Evolutionary conservation across 768 basidiomycete species (phyloP).

Genomic region (Tylopilus vinaceipallidus): DNA sequence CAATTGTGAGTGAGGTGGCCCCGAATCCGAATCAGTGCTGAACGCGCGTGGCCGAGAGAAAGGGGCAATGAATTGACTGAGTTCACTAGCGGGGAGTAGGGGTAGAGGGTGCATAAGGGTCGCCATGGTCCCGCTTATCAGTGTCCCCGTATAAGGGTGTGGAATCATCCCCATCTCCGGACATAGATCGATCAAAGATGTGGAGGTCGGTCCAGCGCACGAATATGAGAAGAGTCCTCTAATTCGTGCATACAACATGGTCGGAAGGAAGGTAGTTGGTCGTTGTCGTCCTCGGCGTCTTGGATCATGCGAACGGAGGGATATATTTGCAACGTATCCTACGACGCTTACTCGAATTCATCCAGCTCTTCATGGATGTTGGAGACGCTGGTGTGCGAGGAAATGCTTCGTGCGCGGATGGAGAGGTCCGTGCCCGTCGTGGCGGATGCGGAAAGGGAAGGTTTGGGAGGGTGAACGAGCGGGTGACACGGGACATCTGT

Average conservation of each 20-base stretch:
- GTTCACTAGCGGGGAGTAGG: slow-evolving; percentile 38
- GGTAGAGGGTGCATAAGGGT: slow-evolving; percentile 17
- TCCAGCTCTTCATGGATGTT: slow-evolving; percentile 7
- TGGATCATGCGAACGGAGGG: slow-evolving; percentile 28
- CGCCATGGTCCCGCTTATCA: slow-evolving; percentile 9
- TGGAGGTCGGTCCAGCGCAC: slow-evolving; percentile 9
- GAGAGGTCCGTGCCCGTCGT: slow-evolving; percentile 34
- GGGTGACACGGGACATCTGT: slow-evolving; percentile 31
- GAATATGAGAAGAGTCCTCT: slow-evolving; percentile 34
- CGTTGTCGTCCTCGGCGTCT: slow-evolving; percentile 28
- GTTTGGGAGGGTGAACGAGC: slow-evolving; percentile 28
- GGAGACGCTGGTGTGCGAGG: slow-evolving; percentile 22
- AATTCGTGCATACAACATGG: slow-evolving; percentile 59
- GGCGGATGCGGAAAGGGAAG: slow-evolving; percentile 31
- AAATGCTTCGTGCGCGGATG: slow-evolving; percentile 28
- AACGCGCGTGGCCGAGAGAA: slow-evolving; percentile 3
- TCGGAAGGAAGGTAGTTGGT: slow-evolving; percentile 24
- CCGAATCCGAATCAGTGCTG: not conserved
- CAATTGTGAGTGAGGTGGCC: not conserved
- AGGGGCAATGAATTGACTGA: slow-evolving; percentile 47
- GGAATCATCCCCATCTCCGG: not conserved
- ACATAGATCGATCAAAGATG: slow-evolving; percentile 1
- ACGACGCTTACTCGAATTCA: slow-evolving; percentile 10
- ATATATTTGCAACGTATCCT: slow-evolving; percentile 18
- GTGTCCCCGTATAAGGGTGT: not conserved